A percentile compares a stretch with the other conserved stretches of the same genome.
These are phyloP conservation scores for Hypoxylon sp. DNA, from an alignment of 2,329 filamentous ascomycete species.

Conservation along the genomic window DNA sequence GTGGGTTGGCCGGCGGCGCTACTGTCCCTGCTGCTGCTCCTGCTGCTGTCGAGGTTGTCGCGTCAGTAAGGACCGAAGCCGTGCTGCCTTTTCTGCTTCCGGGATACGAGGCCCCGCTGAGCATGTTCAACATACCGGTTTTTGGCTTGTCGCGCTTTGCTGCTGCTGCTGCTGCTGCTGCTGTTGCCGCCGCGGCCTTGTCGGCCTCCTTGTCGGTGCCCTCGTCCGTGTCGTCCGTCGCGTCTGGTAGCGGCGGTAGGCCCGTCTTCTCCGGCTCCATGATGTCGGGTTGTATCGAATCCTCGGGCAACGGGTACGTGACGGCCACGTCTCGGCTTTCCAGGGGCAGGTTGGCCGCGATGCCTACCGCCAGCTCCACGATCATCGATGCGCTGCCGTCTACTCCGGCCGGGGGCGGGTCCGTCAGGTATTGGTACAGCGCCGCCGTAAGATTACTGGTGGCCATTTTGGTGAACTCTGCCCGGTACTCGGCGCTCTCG, in stretches of 20 bases:
- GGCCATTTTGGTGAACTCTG: conserved; percentile 73
- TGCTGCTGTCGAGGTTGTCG: conserved; percentile 44
- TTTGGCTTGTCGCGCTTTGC: conserved; percentile 54
- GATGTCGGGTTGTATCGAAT: conserved; percentile 70
- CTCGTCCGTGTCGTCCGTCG: conserved; percentile 49
- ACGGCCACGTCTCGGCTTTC: conserved; percentile 92
- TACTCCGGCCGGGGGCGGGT: conserved; percentile 81
- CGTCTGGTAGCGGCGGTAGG: conserved; percentile 65
- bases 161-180: conserved; percentile 36
- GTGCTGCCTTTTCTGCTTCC: conserved; percentile 47
- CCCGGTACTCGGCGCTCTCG: conserved; percentile 70
- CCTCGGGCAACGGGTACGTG: conserved; percentile 82
- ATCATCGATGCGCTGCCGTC: conserved; percentile 92
- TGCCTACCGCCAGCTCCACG: conserved; percentile 85
- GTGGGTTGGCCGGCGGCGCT: conserved; percentile 29
- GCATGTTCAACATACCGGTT: conserved; percentile 56
- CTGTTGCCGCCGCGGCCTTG: conserved; percentile 39
- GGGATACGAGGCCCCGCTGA: conserved; percentile 41
- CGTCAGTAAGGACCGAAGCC: conserved; percentile 53
- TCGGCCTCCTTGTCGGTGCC: conserved; percentile 50
- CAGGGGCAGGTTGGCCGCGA: conserved; percentile 84
- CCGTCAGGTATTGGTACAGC: conserved; percentile 76
- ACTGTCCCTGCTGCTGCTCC: conserved; percentile 37
- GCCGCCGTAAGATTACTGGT: conserved; percentile 73
- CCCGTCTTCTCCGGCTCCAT: conserved; percentile 87